phyloP scores from a whole-genome alignment of 148 eudicot species.

The Rheum nobile region DNA sequence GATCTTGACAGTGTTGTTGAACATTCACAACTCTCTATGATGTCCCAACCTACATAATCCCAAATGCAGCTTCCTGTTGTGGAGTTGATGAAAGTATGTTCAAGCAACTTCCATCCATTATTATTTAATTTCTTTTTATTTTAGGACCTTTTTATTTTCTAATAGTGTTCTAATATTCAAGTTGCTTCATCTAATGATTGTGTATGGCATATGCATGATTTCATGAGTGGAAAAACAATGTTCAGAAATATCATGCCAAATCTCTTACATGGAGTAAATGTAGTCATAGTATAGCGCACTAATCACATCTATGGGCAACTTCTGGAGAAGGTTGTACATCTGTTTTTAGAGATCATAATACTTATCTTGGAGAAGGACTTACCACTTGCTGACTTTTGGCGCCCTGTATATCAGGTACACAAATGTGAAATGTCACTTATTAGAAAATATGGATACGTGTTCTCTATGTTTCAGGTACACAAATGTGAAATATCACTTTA shows the following conservation, averaged over 20 bases:
- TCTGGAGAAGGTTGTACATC: conserved; percentile 69
- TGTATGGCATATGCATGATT: conserved; percentile 44
- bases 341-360: conserved; percentile 65
- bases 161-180: neutral
- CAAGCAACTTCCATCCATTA: neutral
- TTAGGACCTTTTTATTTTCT: neutral
- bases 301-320: conserved; percentile 67
- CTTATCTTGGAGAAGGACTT: conserved; percentile 78
- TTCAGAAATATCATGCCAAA: conserved; percentile 85
- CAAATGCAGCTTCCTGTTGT: conserved; percentile 83
- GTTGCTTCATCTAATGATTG: neutral
- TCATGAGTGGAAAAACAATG: conserved; percentile 91
- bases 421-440: neutral
- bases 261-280: conserved; percentile 75
- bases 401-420: conserved; percentile 84
- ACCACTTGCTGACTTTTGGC: conserved; percentile 79
- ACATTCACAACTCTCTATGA: conserved; percentile 40
- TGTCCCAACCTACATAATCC: conserved; percentile 55
- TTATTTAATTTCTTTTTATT: neutral
- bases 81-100: conserved; percentile 77
- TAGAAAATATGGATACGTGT: neutral
- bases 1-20: conserved; percentile 55
- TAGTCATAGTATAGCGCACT: conserved; percentile 61
- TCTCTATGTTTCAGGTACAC: neutral
- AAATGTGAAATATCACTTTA: too few relatives aligned